Evolutionary conservation across 768 basidiomycete genomes (phyloP).

Genomic region (Leccinum subgranulosum): DNA sequence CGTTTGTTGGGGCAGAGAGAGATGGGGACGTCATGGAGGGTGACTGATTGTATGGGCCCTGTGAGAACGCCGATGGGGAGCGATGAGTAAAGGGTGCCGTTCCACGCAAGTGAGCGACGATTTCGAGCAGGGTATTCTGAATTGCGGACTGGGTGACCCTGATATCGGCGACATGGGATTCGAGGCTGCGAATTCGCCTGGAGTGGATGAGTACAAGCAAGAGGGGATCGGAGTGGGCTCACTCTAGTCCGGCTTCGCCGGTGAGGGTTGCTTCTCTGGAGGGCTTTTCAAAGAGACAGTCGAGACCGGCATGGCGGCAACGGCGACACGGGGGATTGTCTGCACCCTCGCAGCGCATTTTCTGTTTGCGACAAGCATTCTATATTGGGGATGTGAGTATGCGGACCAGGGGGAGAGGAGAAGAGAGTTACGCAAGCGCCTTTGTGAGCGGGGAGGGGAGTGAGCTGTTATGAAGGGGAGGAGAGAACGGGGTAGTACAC

Average conservation of each 20-base stretch:
- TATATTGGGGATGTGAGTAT: constrained; percentile 32
- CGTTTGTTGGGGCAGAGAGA: constrained; percentile 39
- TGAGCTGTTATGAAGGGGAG: constrained; percentile 9
- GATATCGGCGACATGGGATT: constrained; percentile 82
- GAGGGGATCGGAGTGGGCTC: constrained; percentile 30
- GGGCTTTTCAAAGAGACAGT: constrained; percentile 95
- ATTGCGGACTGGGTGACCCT: constrained; percentile 70
- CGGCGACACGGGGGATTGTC: constrained; percentile 96
- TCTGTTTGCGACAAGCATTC: constrained; percentile 96
- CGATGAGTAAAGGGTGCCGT: constrained; percentile 45
- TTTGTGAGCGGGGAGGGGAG: not conserved
- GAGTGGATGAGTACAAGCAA: constrained; percentile 13
- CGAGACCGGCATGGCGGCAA: constrained; percentile 84
- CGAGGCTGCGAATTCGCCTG: constrained; percentile 89
- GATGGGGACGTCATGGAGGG: constrained; percentile 58
- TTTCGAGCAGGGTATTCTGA: constrained; percentile 75
- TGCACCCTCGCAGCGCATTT: constrained; percentile 96
- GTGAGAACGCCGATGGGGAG: constrained; percentile 59
- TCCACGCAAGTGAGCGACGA: constrained; percentile 73
- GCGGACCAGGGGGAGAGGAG: not conserved
- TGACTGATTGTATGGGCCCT: constrained; percentile 55
- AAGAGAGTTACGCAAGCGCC: not conserved
- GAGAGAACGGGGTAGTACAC: constrained; percentile 35
- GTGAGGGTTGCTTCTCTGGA: constrained; percentile 82
- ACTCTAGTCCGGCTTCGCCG: constrained; percentile 89